These are phyloP conservation scores for Tolypocladium cylindrosporum DNA, from an alignment of 2,329 filamentous ascomycete genomes.

Conservation along the genomic window DNA sequence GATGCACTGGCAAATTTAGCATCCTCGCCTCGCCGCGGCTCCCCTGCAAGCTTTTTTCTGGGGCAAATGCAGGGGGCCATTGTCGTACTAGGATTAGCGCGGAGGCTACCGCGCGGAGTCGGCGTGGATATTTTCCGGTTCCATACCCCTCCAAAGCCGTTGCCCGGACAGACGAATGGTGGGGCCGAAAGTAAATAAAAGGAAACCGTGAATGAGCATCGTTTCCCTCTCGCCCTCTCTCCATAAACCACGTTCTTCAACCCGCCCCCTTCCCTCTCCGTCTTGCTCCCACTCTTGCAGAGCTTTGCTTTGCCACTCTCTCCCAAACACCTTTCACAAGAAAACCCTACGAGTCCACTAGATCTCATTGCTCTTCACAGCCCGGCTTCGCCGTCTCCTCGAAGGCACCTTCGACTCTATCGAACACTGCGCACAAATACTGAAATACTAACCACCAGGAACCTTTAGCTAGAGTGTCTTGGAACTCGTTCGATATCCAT, in stretches of 20 bases:
- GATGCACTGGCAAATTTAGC: neutral
- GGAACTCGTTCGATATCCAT: constrained; percentile 39
- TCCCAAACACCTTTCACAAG: constrained; percentile 14
- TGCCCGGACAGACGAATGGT: constrained; percentile 24
- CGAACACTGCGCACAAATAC: constrained; percentile 32
- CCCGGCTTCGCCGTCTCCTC: constrained; percentile 33
- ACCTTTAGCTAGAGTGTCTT: constrained; percentile 51
- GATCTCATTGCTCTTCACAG: constrained; percentile 35
- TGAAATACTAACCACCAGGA: constrained; percentile 42
- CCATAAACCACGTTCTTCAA: constrained; percentile 11
- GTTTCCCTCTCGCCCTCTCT: constrained; percentile 10
- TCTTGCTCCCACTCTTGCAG: neutral
- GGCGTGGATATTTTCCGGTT: constrained; percentile 7
- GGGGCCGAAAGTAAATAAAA: constrained; percentile 38
- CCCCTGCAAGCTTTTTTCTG: neutral
- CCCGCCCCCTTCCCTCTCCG: constrained; percentile 5
- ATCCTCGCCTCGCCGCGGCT: neutral
- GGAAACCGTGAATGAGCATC: constrained; percentile 14
- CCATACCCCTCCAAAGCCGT: constrained; percentile 10
- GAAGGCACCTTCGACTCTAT: constrained; percentile 35
- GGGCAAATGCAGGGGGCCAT: neutral
- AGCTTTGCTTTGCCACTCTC: constrained; percentile 8
- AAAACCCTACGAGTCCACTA: constrained; percentile 27
- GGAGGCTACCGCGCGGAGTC: neutral
- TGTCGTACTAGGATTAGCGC: neutral